Base-by-base conservation (phyloP, 2,329 filamentous ascomycete species). In the Pezicula radicicola region DNA sequence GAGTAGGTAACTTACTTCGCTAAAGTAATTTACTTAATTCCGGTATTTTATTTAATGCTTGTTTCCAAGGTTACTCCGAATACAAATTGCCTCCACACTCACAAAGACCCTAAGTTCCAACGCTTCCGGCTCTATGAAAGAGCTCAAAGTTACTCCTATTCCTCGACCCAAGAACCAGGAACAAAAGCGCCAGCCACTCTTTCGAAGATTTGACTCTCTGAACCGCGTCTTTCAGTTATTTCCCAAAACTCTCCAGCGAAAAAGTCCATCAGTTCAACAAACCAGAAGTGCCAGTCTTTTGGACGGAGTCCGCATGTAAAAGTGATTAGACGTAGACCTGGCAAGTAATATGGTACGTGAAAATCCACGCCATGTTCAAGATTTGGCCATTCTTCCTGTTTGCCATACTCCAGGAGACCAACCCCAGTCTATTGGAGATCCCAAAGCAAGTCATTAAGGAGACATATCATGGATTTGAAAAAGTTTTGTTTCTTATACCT, bases 251-350 rank as follows among this genome's bases (percentile, higher is more conserved):
- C 44, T 1, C 54, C 54, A 3, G 36, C 35, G 39, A 13, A 54
- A 10, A 39, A 4, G 45, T 56, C 50, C 15, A 27, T 48, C 6
- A 13, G 28, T 5, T 49, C 48, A 10, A 21, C n/a, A 1, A 37
- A 28, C 45, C 37, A 54, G 6, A 58, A 45, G 4, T 41, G 6
- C 55, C 55, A 54, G 39, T 58, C 54, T n/a, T 52, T 30, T 12
- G 43, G 12, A 39, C 33, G 8, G 12, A 51, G 49, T 4, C 55
- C 53, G 19, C 51, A 49, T 9, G 16, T 18, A 28, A 52, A 57
- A 4, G 10, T 25, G 18, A 49, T 18, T 37, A 50, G 3, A 13
- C 15, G 16, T 15, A n/a, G 36, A 21, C 19, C 16, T 41, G 16
- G 27, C 12, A 27, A 33, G 15, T 4, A n/a, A 48, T 19, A 13